These are phyloP conservation scores for Emmonsiellopsis sp. DNA, from an alignment of 2,329 filamentous ascomycete species.

Conservation along the genomic window DNA sequence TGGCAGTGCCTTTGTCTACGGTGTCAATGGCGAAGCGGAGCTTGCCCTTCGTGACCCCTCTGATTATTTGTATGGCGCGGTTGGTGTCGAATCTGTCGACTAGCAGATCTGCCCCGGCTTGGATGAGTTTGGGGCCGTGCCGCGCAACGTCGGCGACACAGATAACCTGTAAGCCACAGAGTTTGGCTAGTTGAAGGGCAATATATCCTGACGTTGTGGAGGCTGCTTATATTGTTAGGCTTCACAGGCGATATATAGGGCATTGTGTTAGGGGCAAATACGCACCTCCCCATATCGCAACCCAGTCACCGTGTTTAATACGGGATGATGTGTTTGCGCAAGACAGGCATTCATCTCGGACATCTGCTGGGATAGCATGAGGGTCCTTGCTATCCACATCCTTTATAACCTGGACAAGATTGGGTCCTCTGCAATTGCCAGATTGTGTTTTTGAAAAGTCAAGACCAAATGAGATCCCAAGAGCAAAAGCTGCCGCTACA, in stretches of 20 bases:
- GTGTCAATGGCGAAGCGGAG: slow-evolving; percentile 63
- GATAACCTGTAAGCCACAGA: slow-evolving; percentile 56
- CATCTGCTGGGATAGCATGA: slow-evolving; percentile 47
- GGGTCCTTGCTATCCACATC: slow-evolving; percentile 31
- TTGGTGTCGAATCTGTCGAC: slow-evolving; percentile 58
- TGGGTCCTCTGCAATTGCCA: slow-evolving; percentile 41
- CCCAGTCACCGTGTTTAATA: slow-evolving; percentile 54
- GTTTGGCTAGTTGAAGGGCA: slow-evolving; percentile 57
- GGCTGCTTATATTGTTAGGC: slow-evolving; percentile 23
- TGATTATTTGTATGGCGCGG: slow-evolving; percentile 57
- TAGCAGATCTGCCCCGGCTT: slow-evolving; percentile 51
- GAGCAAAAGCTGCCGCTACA: slow-evolving; percentile 55
- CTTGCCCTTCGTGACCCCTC: slow-evolving; percentile 45
- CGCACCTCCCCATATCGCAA: slow-evolving; percentile 64
- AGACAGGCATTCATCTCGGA: slow-evolving; percentile 53
- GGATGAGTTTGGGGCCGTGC: slow-evolving; percentile 51
- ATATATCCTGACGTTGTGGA: slow-evolving; percentile 62
- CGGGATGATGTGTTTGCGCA: slow-evolving; percentile 45
- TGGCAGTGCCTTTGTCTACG: slow-evolving; percentile 54
- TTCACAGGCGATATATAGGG: not conserved
- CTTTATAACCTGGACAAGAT: slow-evolving; percentile 46
- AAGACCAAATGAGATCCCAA: slow-evolving; percentile 61
- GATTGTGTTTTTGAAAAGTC: slow-evolving; percentile 44
- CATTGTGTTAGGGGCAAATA: not conserved
- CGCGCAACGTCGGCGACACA: slow-evolving; percentile 58